Conservation (phyloP, 2,329 filamentous ascomycete genomes). For the Epichloe coenophiala region DNA sequence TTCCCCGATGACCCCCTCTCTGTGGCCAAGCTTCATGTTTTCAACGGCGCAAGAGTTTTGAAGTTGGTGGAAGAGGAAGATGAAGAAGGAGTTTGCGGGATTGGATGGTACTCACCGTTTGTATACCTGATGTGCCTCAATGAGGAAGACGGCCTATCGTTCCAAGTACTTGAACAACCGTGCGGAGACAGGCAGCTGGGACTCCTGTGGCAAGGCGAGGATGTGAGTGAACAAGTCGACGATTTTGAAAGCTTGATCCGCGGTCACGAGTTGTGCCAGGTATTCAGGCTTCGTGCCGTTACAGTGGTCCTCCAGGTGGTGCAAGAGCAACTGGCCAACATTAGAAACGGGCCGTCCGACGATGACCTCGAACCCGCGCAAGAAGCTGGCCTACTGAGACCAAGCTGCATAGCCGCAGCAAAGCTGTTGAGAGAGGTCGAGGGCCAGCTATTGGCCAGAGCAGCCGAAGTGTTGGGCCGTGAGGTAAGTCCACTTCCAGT, state of each 20-base stretch:
- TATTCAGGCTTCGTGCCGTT: slow-evolving; percentile 68
- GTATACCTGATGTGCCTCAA: slow-evolving; percentile 74
- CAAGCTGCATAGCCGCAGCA: slow-evolving; percentile 23
- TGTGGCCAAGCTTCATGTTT: slow-evolving; percentile 59
- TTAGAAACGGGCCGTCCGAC: slow-evolving; percentile 24
- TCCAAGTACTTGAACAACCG: slow-evolving; percentile 57
- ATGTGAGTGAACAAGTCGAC: slow-evolving; percentile 40
- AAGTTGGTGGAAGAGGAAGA: slow-evolving; percentile 31
- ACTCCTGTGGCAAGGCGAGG: slow-evolving; percentile 61
- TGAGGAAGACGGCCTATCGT: slow-evolving; percentile 80
- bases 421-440: slow-evolving; percentile 49
- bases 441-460: slow-evolving; percentile 46
- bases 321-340: slow-evolving; percentile 48
- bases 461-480: slow-evolving; percentile 43
- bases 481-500: slow-evolving; percentile 17
- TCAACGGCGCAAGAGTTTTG: slow-evolving; percentile 43
- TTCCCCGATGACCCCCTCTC: slow-evolving; percentile 63
- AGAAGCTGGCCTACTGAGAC: slow-evolving; percentile 13
- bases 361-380: slow-evolving; percentile 14
- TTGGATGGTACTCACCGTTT: slow-evolving; percentile 62
- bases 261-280: slow-evolving; percentile 48
- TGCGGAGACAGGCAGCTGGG: slow-evolving; percentile 58
- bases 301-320: slow-evolving; percentile 56
- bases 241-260: slow-evolving; percentile 49
- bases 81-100: slow-evolving; percentile 20